phyloP scores from a whole-genome alignment of 331 rosid genomes.

The Saraca asoca region DNA sequence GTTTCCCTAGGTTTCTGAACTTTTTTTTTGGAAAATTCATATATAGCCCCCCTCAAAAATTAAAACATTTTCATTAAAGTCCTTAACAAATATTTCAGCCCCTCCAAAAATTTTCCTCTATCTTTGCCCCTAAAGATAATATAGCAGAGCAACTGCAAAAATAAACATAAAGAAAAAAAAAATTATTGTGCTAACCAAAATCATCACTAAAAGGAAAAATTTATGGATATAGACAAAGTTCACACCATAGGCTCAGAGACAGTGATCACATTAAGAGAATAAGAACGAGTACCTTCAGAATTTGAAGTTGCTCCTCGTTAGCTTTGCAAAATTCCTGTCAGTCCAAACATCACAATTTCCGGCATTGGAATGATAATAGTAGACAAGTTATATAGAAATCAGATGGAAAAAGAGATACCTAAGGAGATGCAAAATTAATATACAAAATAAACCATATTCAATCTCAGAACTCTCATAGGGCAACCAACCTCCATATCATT shows the following conservation, averaged over 20 bases:
- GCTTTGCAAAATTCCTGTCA: conserved; percentile 67
- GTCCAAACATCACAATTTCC: conserved; percentile 30
- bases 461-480: conserved; percentile 9
- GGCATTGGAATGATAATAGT: not conserved
- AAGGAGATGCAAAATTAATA: conserved; percentile 12
- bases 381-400: not conserved
- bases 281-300: conserved; percentile 57
- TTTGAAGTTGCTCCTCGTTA: conserved; percentile 59
- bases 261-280: conserved; percentile 22
- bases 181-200: conserved; percentile 1
- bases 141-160: not conserved
- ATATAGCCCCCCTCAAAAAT: too few relatives aligned
- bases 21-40: too few relatives aligned
- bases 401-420: conserved; percentile 4
- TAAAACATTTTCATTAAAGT: too few relatives aligned
- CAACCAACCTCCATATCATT: conserved; percentile 68
- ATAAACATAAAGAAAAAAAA: not conserved
- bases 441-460: conserved; percentile 8
- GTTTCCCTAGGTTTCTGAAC: too few relatives aligned
- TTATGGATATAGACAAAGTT: not conserved
- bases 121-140: conserved; percentile 17
- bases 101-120: too few relatives aligned
- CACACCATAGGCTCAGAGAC: not conserved
- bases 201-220: not conserved
- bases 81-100: too few relatives aligned